Base-by-base conservation (phyloP, 805 yeast genomes). In the Ogataea parapolymorpha region DNA sequence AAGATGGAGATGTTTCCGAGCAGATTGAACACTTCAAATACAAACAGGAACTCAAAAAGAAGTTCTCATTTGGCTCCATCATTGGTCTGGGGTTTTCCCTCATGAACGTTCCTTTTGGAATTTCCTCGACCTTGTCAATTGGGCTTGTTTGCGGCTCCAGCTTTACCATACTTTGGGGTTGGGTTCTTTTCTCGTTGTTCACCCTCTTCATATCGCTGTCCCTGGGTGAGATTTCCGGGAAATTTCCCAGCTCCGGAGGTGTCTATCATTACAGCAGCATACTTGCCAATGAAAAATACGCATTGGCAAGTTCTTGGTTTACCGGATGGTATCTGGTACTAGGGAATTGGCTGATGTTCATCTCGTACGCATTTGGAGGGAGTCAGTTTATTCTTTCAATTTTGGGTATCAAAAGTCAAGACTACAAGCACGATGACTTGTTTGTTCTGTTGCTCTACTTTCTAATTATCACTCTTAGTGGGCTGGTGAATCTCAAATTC, bases 101-200 rank as follows among this genome's bases (percentile, higher is more conserved):
- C 24, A 83, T 85, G 90, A 85, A 87, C 30, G 90, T 87, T 0
- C 91, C 90, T 0, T 72, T 84, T 51, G 89, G 91, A 1, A 72
- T 85, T 51, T 78, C 88, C 8, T 78, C 87, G 3, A 83, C 89
- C 1, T 68, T 85, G 58, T 78, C 82, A 54, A 80, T 82, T 23
- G 83, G 86, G 3, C 63, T 85, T 39, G 71, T 79, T 8, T 85
- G 84, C 61, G 95, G 95, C 7, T 88, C 89, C 1, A 82, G 83
- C 38, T 79, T 79, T 11, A 82, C 93, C 0, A 80, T 85, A 31
- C 65, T 85, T 32, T 79, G 82, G 66, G 95, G 95, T 0, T 83
- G 87, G 79, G 52, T 81, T 2, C 60, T 80, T 1, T 85, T 83
- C 31, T 80, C 82, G 2, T 48, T 82, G 10, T 79, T 80, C 50